Evolutionary conservation across 352 stramenopile genomes (phyloP), one percentile per base, ranked within the genome.

Genomic region (Hyaloperonospora brassicae): DNA sequence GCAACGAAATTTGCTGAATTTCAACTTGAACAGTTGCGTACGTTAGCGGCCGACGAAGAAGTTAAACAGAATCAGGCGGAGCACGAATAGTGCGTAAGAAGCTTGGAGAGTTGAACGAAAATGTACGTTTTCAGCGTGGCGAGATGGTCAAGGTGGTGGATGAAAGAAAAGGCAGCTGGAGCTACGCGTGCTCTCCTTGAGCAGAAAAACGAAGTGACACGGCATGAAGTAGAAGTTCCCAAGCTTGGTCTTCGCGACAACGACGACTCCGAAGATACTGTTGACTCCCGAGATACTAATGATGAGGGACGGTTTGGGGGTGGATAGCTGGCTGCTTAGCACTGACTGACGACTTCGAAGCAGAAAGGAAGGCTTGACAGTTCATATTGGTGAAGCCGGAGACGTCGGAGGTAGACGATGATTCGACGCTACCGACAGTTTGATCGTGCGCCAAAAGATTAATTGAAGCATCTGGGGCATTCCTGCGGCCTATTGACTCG

Each of bases 1-100:
- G 75, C 81, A 11, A 83, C 77, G 1, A 92, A 92, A 41, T 92
- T 87, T 57, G 81, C 79, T 13, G 79, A 92, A 52, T 92, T 88
- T 38, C 76, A 89, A 46, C 60, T 92, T 4, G 73, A 87, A 34
- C 78, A 91, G 45, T 64, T 89, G 25, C 76, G 76, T n/a, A 68
- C 76, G 1, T 44, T 79, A 7, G 64, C 75, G 10, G 57, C 68
- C 0, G 76, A 85, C 31, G 76, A 91, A 38, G 68, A 80, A 46
- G 43, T 22, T 0, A 79, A 66, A 12, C 61, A 80, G 43, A 67
- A 35, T 5, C 44, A 75, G 35, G 46, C 58, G 14, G 67, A 64
- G 10, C 39, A 62, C 6, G 43, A 73, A 14, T 42, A 70, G 14
- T 17, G 17, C 55, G 56, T 13, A 49, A 52, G 27, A 63, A 73